Percentiles rank a stretch among this genome's conserved stretches.
phyloP scores from a whole-genome alignment of 83 land plant genomes.

The Diphasiastrum complanatum region DNA sequence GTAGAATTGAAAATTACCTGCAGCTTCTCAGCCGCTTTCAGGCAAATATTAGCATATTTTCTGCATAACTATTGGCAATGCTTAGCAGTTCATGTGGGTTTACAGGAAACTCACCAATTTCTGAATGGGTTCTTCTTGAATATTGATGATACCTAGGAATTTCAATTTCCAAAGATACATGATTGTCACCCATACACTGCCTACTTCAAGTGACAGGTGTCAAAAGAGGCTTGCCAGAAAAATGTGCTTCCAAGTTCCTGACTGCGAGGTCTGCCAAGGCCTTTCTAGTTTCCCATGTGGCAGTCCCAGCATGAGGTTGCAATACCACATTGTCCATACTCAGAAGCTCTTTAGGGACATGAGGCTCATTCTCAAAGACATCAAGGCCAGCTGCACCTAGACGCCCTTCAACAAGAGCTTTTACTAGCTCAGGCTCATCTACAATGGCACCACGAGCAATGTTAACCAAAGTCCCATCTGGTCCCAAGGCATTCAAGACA shows the following conservation, averaged over 20 bases:
- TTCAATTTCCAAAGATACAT: too few species aligned
- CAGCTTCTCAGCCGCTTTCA: too few species aligned
- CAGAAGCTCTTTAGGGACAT: slow-evolving; percentile 63
- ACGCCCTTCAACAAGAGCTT: slow-evolving; percentile 63
- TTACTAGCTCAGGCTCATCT: slow-evolving; percentile 71
- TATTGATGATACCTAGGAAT: too few species aligned
- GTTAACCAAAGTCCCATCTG: slow-evolving; percentile 47
- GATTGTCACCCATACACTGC: too few species aligned
- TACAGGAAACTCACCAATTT: too few species aligned
- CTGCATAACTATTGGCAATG: too few species aligned
- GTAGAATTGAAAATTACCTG: too few species aligned
- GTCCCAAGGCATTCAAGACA: slow-evolving; percentile 72
- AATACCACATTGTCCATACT: slow-evolving; percentile 73
- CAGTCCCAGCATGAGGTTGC: slow-evolving; percentile 66
- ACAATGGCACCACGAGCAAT: slow-evolving; percentile 67
- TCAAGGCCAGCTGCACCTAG: slow-evolving; percentile 83
- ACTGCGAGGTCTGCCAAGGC: slow-evolving; percentile 78
- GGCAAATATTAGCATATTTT: too few species aligned
- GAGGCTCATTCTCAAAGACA: slow-evolving; percentile 77
- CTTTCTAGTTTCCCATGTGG: slow-evolving; percentile 57
- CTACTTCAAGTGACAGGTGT: slow-evolving; percentile 46
- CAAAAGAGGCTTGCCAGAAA: slow-evolving; percentile 52
- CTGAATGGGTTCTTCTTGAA: too few species aligned
- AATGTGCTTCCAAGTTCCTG: slow-evolving; percentile 70
- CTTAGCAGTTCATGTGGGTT: too few species aligned